A percentile compares a stretch with the other conserved stretches of the same genome.
Conservation (phyloP, 2,329 filamentous ascomycete species). For the Paracorniculantispora psalliotae region DNA sequence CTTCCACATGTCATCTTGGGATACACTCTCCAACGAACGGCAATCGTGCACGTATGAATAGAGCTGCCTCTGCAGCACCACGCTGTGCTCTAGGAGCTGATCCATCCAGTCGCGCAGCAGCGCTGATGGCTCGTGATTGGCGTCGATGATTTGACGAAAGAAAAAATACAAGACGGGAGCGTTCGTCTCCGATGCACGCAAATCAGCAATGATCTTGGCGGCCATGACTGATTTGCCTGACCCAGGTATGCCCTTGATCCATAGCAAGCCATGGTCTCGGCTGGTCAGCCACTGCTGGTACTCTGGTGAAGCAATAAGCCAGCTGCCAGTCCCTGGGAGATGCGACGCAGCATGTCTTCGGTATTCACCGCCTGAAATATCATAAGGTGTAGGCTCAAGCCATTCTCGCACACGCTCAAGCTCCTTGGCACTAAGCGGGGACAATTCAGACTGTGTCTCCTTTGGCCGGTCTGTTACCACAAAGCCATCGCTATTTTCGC, state of each 20-base stretch:
- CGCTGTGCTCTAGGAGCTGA: slow-evolving; percentile 28
- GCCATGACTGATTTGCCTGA: slow-evolving; percentile 35
- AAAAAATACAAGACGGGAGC: slow-evolving; percentile 34
- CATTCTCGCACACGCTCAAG: slow-evolving; percentile 22
- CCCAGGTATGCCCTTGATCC: slow-evolving; percentile 33
- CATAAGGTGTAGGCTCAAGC: slow-evolving; percentile 26
- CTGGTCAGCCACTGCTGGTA: slow-evolving; percentile 18
- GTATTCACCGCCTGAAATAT: slow-evolving; percentile 23
- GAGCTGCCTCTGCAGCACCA: slow-evolving; percentile 24
- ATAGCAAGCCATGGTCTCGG: slow-evolving; percentile 21
- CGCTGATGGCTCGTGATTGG: slow-evolving; percentile 27
- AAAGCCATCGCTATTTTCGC: slow-evolving; percentile 4
- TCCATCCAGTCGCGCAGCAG: slow-evolving; percentile 31
- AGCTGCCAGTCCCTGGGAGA: slow-evolving; percentile 19
- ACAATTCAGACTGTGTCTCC: no score
- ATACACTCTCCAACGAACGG: neutral
- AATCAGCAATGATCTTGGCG: slow-evolving; percentile 20
- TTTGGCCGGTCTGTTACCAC: neutral
- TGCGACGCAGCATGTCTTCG: slow-evolving; percentile 22
- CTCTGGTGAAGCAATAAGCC: slow-evolving; percentile 15
- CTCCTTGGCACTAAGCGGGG: neutral
- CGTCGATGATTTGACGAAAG: slow-evolving; percentile 34
- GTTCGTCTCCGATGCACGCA: neutral
- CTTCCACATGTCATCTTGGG: slow-evolving; percentile 1
- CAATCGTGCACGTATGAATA: slow-evolving; percentile 25